Conservation (phyloP, 257 asterid species). For the Haberlea rhodopensis region DNA sequence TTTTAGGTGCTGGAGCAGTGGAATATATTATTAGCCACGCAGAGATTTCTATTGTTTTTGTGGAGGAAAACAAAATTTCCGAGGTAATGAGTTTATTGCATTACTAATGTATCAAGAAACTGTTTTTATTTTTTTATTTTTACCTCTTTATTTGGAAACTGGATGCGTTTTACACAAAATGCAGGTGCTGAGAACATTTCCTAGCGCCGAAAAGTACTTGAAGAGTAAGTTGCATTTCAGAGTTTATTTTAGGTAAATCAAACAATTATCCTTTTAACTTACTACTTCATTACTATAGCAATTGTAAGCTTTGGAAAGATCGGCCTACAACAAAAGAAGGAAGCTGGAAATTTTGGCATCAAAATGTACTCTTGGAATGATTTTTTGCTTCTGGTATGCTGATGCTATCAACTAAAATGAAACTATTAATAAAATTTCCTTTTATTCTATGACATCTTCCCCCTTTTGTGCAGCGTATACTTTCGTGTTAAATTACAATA, state of each 20-base stretch:
- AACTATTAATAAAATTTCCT: not conserved
- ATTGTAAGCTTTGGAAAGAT: slow-evolving; percentile 24
- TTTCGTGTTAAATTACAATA: not conserved
- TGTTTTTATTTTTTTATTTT: not conserved
- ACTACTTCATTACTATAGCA: not conserved
- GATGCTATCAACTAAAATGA: not conserved
- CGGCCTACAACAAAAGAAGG: slow-evolving; percentile 46
- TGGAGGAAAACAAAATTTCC: slow-evolving; percentile 60
- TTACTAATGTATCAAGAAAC: not conserved
- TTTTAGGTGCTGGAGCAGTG: slow-evolving; percentile 77
- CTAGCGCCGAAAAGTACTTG: slow-evolving; percentile 50
- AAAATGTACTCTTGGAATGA: slow-evolving; percentile 70
- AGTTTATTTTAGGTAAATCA: not conserved
- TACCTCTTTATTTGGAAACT: not conserved
- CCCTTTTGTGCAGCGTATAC: not conserved
- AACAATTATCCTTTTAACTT: not conserved
- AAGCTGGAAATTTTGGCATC: slow-evolving; percentile 46
- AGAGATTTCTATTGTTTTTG: slow-evolving; percentile 64
- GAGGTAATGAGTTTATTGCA: slow-evolving; percentile 46
- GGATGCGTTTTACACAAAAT: slow-evolving; percentile 14
- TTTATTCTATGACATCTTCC: not conserved
- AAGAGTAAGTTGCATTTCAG: slow-evolving; percentile 46
- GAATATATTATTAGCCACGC: slow-evolving; percentile 74
- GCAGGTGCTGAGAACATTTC: slow-evolving; percentile 69
- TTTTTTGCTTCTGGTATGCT: slow-evolving; percentile 66